Evolutionary conservation across 2,329 filamentous ascomycete species (phyloP).

Genomic region (Fusarium keratoplasticum): DNA sequence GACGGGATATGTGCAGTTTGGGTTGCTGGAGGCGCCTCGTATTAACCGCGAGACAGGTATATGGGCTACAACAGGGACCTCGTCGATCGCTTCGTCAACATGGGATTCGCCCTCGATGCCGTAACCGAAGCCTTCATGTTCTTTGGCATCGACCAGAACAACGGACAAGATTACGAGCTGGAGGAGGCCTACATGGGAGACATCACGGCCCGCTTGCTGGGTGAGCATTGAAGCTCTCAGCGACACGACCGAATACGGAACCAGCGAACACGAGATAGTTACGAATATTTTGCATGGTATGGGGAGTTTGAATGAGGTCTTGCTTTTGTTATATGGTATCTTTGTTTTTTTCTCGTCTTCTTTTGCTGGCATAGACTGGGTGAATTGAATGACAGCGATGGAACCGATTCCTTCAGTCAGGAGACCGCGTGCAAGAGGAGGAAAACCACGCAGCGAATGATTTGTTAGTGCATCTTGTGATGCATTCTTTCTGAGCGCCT

Average conservation of each 20-base stretch:
- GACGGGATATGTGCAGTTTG: neutral
- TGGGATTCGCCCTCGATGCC: conserved; percentile 91
- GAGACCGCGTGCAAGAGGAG: neutral
- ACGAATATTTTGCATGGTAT: conserved; percentile 34
- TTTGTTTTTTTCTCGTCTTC: neutral
- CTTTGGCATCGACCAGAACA: conserved; percentile 83
- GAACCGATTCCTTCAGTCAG: neutral
- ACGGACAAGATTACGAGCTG: conserved; percentile 84
- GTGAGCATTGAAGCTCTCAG: conserved; percentile 70
- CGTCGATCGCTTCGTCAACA: conserved; percentile 84
- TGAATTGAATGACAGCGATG: conserved; percentile 2
- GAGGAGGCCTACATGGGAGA: conserved; percentile 92
- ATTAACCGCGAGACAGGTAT: conserved; percentile 67
- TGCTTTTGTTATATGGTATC: conserved; percentile 2
- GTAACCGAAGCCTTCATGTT: conserved; percentile 87
- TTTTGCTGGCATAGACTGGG: conserved; percentile 22
- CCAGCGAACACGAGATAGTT: conserved; percentile 4
- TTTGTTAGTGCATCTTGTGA: neutral
- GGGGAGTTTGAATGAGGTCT: conserved; percentile 38
- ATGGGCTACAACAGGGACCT: conserved; percentile 88
- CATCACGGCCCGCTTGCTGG: conserved; percentile 85
- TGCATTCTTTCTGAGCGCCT: neutral
- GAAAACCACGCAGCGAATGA: neutral
- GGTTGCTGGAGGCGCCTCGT: neutral
- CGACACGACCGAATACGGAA: conserved; percentile 5